Evolutionary conservation across 108 stramenopile species (phyloP).

Genomic region (Skeletonema grethae): DNA sequence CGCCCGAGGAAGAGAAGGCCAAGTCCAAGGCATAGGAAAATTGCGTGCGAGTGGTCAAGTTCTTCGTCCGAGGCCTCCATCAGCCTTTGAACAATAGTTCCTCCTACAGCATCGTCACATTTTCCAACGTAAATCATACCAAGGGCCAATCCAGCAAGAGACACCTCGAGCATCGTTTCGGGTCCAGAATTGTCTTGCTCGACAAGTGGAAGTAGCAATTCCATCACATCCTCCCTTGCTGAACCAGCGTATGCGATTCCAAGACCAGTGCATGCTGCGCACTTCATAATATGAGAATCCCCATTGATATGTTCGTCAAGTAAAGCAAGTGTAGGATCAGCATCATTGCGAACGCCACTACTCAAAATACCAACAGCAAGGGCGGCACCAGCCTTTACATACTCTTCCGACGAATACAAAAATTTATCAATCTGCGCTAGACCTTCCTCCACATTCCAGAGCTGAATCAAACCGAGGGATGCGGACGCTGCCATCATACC

Average conservation of each 20-base stretch:
- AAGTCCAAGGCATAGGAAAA: conserved; percentile 94
- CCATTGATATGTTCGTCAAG: conserved; percentile 93
- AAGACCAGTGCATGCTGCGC: conserved; percentile 90
- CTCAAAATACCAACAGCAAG: conserved; percentile 96
- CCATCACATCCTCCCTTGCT: conserved; percentile 93
- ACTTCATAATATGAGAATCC: conserved; percentile 86
- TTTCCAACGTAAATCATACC: conserved; percentile 98
- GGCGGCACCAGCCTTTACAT: conserved; percentile 98
- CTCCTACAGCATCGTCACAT: conserved; percentile 90
- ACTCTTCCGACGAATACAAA: conserved; percentile 93
- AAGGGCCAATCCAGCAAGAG: conserved; percentile 89
- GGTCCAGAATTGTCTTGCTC: conserved; percentile 77
- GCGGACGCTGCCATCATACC: conserved; percentile 98
- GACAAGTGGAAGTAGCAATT: conserved; percentile 90
- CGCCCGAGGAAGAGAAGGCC: conserved; percentile 95
- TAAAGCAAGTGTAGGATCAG: conserved; percentile 95
- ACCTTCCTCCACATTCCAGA: conserved; percentile 99
- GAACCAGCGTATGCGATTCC: conserved; percentile 98
- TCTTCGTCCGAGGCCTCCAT: conserved; percentile 99
- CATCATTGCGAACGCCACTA: conserved; percentile 95
- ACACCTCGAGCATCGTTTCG: conserved; percentile 80
- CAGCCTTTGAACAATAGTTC: conserved; percentile 94
- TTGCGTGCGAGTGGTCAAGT: conserved; percentile 91
- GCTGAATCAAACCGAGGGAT: conserved; percentile 92
- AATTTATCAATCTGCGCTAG: conserved; percentile 98